Base-by-base conservation (phyloP, 2,329 filamentous ascomycete genomes). In the Diaporthe vaccinii region DNA sequence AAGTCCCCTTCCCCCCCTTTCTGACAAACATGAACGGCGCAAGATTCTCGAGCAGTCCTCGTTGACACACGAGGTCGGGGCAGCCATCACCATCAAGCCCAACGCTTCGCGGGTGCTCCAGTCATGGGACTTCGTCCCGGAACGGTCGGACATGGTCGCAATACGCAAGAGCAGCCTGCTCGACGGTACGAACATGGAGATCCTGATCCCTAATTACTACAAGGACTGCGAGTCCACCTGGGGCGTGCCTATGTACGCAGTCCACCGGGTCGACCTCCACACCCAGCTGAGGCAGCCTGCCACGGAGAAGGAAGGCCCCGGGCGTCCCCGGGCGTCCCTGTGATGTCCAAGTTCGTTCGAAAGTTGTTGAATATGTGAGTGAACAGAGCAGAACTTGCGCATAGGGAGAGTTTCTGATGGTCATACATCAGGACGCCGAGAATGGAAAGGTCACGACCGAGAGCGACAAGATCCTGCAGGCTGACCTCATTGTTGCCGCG, bases 1-100 rank as follows among this genome's bases (percentile, higher is more conserved):
- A 39, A 34, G 25, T 14, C 15, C 8, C 4, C 41, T 2, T 2
- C 44, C 3, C 31, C 8, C 10, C 36, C 10, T 1, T 12, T 46
- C 55, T 72, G 31, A 72, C 69, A 41, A n/a, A 31, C 1, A n/a
- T 36, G 4, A 1, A 20, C 36, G 51, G 3, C 15, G 3, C 41
- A 28, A 72, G 69, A 61, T 72, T 22, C 44, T 72, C 7, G 69
- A 72, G 57, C 69, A 72, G 25, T 72, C 69, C 6, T 72, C 69
- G 1, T 4, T 72, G 41, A 34, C 51, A 28, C 69, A 72, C 22
- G 69, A 72, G 55, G 69, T 61, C 0, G 69, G 69, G 2, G 69
- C 69, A 22, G 69, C 69, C 28, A 72, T 72, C 55, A 72, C 55
- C 1, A 61, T 72, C 55, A 72, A 72, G 44, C 69, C 69, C 31